These are phyloP conservation scores for Colletotrichum euphorbiae DNA, from an alignment of 2,329 filamentous ascomycete species.

Conservation along the genomic window DNA sequence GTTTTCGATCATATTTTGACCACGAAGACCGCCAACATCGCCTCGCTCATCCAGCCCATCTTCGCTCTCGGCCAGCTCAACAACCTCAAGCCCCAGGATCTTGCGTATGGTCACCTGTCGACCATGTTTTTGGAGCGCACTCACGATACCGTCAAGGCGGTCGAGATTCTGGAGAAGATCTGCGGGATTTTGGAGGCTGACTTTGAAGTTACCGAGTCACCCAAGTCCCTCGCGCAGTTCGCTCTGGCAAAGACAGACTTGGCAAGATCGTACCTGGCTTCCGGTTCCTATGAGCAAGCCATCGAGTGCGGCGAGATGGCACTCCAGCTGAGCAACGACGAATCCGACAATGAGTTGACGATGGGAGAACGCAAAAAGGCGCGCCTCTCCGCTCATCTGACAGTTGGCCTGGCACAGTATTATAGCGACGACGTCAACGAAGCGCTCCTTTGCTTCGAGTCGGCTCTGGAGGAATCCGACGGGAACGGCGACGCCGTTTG, in stretches of 20 bases:
- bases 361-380: slow-evolving; percentile 75
- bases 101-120: slow-evolving; percentile 80
- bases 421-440: slow-evolving; percentile 73
- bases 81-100: slow-evolving; percentile 75
- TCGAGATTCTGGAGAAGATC: slow-evolving; percentile 72
- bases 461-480: slow-evolving; percentile 80
- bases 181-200: slow-evolving; percentile 80
- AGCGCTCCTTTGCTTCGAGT: slow-evolving; percentile 83
- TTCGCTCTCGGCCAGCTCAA: slow-evolving; percentile 89
- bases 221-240: slow-evolving; percentile 78
- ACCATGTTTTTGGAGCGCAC: slow-evolving; percentile 86
- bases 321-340: slow-evolving; percentile 80
- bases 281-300: slow-evolving; percentile 73
- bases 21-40: slow-evolving; percentile 64
- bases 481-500: slow-evolving; percentile 87
- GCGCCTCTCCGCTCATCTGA: slow-evolving; percentile 86
- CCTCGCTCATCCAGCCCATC: slow-evolving; percentile 82
- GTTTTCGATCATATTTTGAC: slow-evolving; percentile 84
- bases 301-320: slow-evolving; percentile 85
- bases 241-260: slow-evolving; percentile 88
- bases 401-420: slow-evolving; percentile 85
- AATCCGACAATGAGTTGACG: slow-evolving; percentile 74
- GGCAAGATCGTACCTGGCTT: slow-evolving; percentile 83
- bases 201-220: slow-evolving; percentile 86
- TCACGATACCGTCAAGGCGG: slow-evolving; percentile 73